Base-by-base conservation (phyloP, 768 basidiomycete genomes). In the Tricholoma flavovirens region DNA sequence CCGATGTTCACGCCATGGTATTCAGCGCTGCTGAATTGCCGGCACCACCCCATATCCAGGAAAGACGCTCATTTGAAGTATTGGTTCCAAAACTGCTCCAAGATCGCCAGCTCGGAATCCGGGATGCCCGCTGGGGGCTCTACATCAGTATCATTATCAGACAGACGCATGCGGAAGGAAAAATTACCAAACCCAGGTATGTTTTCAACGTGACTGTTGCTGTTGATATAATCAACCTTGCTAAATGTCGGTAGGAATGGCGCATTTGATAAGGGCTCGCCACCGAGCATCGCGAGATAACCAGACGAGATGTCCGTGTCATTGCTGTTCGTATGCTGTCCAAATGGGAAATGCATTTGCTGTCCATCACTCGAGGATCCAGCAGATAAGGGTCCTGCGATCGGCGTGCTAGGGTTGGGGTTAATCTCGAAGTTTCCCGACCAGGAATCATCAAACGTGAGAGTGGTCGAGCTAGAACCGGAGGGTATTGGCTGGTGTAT, bases 251-350 rank as follows among this genome's bases (percentile, higher is more conserved):
- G 63, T n/a, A 66, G 62, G 64, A 71, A 77, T 35, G 76, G 77
- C 12, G 69, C 66, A 54, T 74, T 65, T 10, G 75, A 67, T 33
- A 78, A 66, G 42, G 71, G 69, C 51, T 76, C 69, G 17, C 76
- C 76, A 26, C 73, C 71, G 21, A 73, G 63, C 72, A 78, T 75
- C 15, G 71, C 74, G 17, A 73, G 60, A 55, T 65, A 69, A n/a
- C 66, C 68, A 10, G 66, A 66, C 14, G 70, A 62, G 46, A 52
- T 54, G 21, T 49, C 59, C 26, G 21, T 17, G 29, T 38, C 53
- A 40, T 53, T 61, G 59, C 57, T 60, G 57, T n/a, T 60, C 55
- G 46, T 26, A 15, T 49, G 14, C 26, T 46, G 46, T 33, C 33
- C 33, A 55, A 49, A 21, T 56, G 59, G 35, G 58, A 64, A 49